Percentiles rank a stretch among this genome's conserved stretches.
Conservation (phyloP, 73 alveolate genomes). For the Tetrahymena elliotti region DNA sequence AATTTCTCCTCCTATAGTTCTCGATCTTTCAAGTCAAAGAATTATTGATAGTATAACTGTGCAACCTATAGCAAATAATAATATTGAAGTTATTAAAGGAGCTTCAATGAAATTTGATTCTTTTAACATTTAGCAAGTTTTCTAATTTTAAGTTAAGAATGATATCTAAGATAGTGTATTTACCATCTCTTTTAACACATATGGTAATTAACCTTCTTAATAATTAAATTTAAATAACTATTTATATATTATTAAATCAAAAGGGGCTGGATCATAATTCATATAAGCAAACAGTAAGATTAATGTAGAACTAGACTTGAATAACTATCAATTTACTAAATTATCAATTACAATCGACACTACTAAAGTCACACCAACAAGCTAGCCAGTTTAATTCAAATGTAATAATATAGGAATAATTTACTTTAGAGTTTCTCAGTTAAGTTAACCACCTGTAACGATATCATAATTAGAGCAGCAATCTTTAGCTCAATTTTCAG, state of each 20-base stretch:
- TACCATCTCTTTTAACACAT: background rate
- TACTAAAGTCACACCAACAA: background rate
- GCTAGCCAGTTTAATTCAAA: background rate
- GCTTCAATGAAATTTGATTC: background rate
- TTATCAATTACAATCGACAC: background rate
- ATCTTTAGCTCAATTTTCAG: background rate
- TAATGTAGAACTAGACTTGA: background rate
- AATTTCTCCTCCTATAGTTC: background rate
- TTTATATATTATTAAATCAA: background rate
- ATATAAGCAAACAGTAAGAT: background rate
- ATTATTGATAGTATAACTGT: background rate
- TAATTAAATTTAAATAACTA: background rate
- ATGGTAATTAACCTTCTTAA: background rate
- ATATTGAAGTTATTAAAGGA: background rate
- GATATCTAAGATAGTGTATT: background rate
- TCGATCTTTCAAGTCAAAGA: background rate
- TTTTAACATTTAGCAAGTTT: background rate
- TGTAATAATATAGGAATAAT: background rate
- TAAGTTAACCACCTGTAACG: background rate
- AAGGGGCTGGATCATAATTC: background rate
- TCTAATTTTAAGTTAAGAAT: background rate
- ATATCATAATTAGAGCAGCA: background rate
- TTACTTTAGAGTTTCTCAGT: background rate
- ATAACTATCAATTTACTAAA: background rate
- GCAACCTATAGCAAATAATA: background rate